Base-by-base conservation (phyloP, 2,329 filamentous ascomycete species). In the Metarhizium robertsii region DNA sequence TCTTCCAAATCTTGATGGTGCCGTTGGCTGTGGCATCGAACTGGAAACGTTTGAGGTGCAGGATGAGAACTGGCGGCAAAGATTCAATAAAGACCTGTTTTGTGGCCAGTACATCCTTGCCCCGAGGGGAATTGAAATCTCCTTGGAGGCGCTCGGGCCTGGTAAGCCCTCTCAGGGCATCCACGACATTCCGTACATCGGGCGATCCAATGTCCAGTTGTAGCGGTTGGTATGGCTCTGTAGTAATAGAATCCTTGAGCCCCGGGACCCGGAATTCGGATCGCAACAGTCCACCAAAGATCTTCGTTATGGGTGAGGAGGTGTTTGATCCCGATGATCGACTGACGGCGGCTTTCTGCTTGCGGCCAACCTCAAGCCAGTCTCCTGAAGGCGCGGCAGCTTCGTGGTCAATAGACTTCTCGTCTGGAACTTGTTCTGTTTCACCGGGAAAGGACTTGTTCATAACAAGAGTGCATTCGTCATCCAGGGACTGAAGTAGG, bases 1-100 rank as follows among this genome's bases (percentile, higher is more conserved):
- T 95, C 76, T 97, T 99, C 90, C 92, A 96, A 60, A 97, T 95
- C 77, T 99, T 99, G 65, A 96, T 87, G 0, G 91, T 95, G 29
- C 91, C 91, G 48, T 67, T 65, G 48, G 86, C 88, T 56, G 86
- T 83, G 58, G 85, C 89, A 65, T 97, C 91, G 64, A 96, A 97
- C 65, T 96, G 90, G 78, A 99, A 99, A 48, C 94, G 90, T 75
- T 99, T 99, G 46, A 99, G 79, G 67, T 99, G 94, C 8, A 99
- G 80, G 54, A 97, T 95, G 13, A 99, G 80, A 4, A 97, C 89
- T 0, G 91, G 90, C 0, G 94, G 94, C 16, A 97, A 77, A 1
- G 85, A 89, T 65, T 97, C 92, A 59, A 99, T 95, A 62, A 95
- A 91, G 2, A 96, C 86, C 69, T 97, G 94, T 73, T 97, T 99